Evolutionary conservation across 225 moss, liverwort and hornwort species (phyloP).

Genomic region (Physcomitrellopsis africana): DNA sequence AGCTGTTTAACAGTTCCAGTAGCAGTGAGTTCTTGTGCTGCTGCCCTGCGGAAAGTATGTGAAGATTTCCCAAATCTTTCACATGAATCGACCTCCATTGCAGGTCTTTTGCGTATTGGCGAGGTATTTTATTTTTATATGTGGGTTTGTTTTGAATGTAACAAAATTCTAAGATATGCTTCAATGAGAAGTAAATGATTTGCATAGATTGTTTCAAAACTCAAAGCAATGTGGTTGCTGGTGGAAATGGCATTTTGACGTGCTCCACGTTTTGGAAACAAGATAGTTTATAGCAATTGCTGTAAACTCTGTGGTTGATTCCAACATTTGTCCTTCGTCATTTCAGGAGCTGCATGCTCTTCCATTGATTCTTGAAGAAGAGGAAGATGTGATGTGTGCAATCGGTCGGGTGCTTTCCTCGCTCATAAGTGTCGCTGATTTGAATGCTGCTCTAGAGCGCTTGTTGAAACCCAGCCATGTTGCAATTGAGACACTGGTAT

Average conservation of each 20-base stretch:
- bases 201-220: too few species aligned
- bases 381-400: constrained; percentile 95
- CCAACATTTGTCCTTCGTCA: background rate
- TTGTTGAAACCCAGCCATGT: constrained; percentile 90
- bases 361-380: constrained; percentile 83
- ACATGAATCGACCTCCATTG: constrained; percentile 74
- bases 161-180: too few species aligned
- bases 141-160: too few species aligned
- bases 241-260: constrained; percentile 8
- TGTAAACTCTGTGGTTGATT: constrained; percentile 10
- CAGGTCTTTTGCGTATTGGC: constrained; percentile 86
- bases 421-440: constrained; percentile 64
- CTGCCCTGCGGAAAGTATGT: constrained; percentile 84
- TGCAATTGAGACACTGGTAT: constrained; percentile 82
- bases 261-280: background rate
- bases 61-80: constrained; percentile 84
- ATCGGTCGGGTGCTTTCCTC: constrained; percentile 80
- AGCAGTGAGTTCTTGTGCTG: constrained; percentile 86
- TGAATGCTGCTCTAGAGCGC: constrained; percentile 81
- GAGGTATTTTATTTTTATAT: constrained; percentile 51
- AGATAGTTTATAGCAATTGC: constrained; percentile 17
- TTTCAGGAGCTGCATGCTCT: constrained; percentile 82
- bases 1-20: constrained; percentile 79
- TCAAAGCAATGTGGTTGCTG: constrained; percentile 21
- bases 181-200: too few species aligned